Conservation (phyloP, 495 filamentous ascomycete genomes). For the Aspergillus affinis region DNA sequence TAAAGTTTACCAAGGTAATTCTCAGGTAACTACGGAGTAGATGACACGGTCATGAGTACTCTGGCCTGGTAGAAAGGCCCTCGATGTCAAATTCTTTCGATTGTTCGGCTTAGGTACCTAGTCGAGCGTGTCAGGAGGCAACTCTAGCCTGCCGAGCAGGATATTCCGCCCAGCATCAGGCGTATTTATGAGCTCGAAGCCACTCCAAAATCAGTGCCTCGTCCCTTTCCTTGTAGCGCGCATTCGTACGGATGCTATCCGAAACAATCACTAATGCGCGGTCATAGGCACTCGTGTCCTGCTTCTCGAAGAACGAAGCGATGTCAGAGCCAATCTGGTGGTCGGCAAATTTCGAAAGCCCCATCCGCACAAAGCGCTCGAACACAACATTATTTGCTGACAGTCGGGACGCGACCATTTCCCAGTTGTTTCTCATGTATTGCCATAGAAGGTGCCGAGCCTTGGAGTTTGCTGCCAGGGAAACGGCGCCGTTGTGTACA, state of each 20-base stretch:
- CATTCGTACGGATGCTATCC: constrained; percentile 77
- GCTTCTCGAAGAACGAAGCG: constrained; percentile 74
- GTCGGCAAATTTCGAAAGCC: constrained; percentile 74
- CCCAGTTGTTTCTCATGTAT: constrained; percentile 81
- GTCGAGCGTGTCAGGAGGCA: too few relatives aligned
- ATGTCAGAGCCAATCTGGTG: constrained; percentile 72
- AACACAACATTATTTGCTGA: constrained; percentile 80
- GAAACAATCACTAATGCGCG: constrained; percentile 74
- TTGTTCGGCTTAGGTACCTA: neutral
- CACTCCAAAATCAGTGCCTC: constrained; percentile 65
- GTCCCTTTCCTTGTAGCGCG: constrained; percentile 75
- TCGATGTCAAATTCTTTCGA: neutral
- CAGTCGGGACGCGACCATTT: constrained; percentile 61
- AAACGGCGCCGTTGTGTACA: constrained; percentile 73
- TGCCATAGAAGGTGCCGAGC: constrained; percentile 74
- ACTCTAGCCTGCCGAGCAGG: neutral
- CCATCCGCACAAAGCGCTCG: constrained; percentile 79
- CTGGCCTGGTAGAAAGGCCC: too few relatives aligned
- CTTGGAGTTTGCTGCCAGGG: constrained; percentile 68
- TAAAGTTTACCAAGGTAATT: too few relatives aligned
- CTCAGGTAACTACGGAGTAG: too few relatives aligned
- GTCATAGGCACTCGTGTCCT: constrained; percentile 78
- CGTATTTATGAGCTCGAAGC: constrained; percentile 65
- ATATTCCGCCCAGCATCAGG: constrained; percentile 22
- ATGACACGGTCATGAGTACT: too few relatives aligned